Evolutionary conservation across 305 asterid genomes (phyloP), one percentile per base, ranked within the genome.

Genomic region (Plantago coronopus): DNA sequence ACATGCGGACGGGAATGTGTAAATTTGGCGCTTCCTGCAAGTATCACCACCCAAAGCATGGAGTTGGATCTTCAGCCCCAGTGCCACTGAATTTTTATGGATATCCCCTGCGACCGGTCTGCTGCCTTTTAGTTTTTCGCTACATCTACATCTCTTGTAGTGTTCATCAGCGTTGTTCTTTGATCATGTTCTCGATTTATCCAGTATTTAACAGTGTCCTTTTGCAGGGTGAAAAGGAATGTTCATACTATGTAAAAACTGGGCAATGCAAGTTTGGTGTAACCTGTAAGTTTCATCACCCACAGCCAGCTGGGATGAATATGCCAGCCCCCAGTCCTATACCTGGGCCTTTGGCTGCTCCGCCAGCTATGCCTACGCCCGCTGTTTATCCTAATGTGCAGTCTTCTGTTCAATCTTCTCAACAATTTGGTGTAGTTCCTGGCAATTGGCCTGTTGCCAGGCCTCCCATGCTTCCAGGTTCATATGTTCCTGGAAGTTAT

Each of bases 201-300:
- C 47, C 55, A 63, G 9, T 34, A 34, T 34, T 12, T 34, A 34
- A 34, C 11, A 9, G 9, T 53, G 56, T 61, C 48, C 56, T 63
- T 48, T 66, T 65, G 66, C 95, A 90, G 97, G 97, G 94, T 64
- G 97, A 80, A 78, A 82, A 80, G 70, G 97, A 94, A 72, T 94
- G 99, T 69, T 73, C 85, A 5, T 88, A 85, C 75, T 94, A 81
- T 69, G 74, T 74, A 56, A 90, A 84, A 79, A 89, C 96, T 14
- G 96, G 93, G 72, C 85, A 84, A 57, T 87, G 96, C 84, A 94
- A 94, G 70, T 94, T 83, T 66, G 97, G 97, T 5, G 74, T 74
- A 57, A 87, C 96, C 70, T 90, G 97, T 79, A 94, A 85, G 81
- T 89, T 69, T 79, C 90, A 93, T 80, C 97, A 93, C 66, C 96